phyloP scores from a whole-genome alignment of 495 filamentous ascomycete genomes.

The Halenospora varia region DNA sequence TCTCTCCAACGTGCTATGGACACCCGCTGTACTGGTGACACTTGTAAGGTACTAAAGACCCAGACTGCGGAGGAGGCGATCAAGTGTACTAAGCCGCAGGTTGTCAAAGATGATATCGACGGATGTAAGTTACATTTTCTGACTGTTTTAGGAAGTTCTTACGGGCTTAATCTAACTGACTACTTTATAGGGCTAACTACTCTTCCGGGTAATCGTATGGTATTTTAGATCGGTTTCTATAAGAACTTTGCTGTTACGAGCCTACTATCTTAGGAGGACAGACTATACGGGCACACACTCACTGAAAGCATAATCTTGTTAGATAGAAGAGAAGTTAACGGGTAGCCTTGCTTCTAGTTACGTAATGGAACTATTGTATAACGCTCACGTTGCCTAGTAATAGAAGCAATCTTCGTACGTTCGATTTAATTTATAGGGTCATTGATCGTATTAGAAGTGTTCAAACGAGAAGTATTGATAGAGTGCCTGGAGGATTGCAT shows the following conservation, averaged over 20 bases:
- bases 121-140: slow-evolving; percentile 28
- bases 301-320: slow-evolving; percentile 1
- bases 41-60: slow-evolving; percentile 31
- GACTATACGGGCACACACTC: slow-evolving; percentile 1
- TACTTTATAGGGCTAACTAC: slow-evolving; percentile 37
- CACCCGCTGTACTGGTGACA: slow-evolving; percentile 30
- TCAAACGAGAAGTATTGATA: too few relatives aligned
- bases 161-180: slow-evolving; percentile 18
- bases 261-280: neutral
- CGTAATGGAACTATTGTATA: slow-evolving; percentile 1
- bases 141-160: neutral
- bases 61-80: slow-evolving; percentile 33
- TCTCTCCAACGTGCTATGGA: slow-evolving; percentile 38
- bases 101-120: slow-evolving; percentile 38
- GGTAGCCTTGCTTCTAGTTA: slow-evolving; percentile 2
- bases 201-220: slow-evolving; percentile 38
- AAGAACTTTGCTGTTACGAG: slow-evolving; percentile 15
- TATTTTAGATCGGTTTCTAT: slow-evolving; percentile 36
- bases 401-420: slow-evolving; percentile 14
- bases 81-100: slow-evolving; percentile 36
- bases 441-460: too few relatives aligned
- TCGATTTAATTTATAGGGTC: too few relatives aligned
- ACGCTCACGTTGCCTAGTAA: slow-evolving; percentile 12
- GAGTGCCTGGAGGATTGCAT: too few relatives aligned
- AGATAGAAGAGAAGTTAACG: slow-evolving; percentile 1